Conservation (phyloP, 805 yeast species). For the Candida michaelii region DNA sequence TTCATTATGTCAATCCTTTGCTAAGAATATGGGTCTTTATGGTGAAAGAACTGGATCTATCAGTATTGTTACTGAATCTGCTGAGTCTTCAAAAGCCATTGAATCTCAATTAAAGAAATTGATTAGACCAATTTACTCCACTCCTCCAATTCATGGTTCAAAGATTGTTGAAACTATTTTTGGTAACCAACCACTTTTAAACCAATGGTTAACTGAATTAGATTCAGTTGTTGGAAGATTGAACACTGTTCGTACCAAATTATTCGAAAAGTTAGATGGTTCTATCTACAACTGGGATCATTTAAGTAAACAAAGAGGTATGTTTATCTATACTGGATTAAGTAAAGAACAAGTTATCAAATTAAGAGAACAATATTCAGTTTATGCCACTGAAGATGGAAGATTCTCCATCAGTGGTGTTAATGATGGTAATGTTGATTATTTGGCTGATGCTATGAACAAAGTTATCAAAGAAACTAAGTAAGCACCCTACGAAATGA, state of each 20-base stretch:
- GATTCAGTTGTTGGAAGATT: conserved; percentile 76
- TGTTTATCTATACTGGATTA: conserved; percentile 93
- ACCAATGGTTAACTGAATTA: conserved; percentile 82
- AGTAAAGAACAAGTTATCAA: conserved; percentile 64
- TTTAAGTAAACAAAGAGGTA: conserved; percentile 86
- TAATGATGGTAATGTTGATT: conserved; percentile 74
- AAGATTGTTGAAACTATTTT: conserved; percentile 81
- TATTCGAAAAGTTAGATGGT: conserved; percentile 63
- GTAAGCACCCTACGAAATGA: background rate
- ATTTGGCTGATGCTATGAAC: conserved; percentile 62
- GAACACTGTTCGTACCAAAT: conserved; percentile 62
- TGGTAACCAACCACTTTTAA: conserved; percentile 50
- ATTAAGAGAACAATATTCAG: conserved; percentile 68
- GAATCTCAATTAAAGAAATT: conserved; percentile 82
- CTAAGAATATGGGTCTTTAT: conserved; percentile 50
- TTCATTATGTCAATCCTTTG: conserved; percentile 51
- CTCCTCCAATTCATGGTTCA: conserved; percentile 95
- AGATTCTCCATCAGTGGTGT: conserved; percentile 90
- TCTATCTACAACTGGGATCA: conserved; percentile 80
- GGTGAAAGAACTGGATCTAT: conserved; percentile 75
- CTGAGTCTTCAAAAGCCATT: conserved; percentile 51
- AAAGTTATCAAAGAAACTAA: conserved; percentile 37
- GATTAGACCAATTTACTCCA: conserved; percentile 84
- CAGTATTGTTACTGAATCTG: conserved; percentile 57
- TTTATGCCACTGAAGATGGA: conserved; percentile 88